phyloP scores from a whole-genome alignment of 495 filamentous ascomycete species.

The Neurospora sp. region DNA sequence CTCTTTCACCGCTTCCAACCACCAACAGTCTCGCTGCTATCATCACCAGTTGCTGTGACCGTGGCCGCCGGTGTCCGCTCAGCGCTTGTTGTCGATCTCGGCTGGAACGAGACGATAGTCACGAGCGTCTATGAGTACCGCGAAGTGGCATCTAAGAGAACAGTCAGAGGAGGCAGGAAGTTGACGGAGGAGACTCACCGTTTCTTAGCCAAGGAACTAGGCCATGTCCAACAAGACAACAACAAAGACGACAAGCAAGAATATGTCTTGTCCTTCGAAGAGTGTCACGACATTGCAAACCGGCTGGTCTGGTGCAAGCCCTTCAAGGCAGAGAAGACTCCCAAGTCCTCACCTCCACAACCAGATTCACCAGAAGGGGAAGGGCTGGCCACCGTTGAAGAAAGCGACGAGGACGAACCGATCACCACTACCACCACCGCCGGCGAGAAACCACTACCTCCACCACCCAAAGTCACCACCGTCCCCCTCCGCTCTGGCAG shows the following conservation, averaged over 20 bases:
- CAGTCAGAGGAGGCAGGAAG: conserved; percentile 60
- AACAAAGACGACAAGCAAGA: conserved; percentile 5
- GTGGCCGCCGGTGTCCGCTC: conserved; percentile 73
- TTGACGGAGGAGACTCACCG: conserved; percentile 59
- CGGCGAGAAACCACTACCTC: conserved; percentile 21
- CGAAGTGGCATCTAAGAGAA: conserved; percentile 57
- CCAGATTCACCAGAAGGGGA: conserved; percentile 8
- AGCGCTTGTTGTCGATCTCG: conserved; percentile 75
- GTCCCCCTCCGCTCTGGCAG: conserved; percentile 41
- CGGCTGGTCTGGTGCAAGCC: conserved; percentile 69
- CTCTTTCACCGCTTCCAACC: conserved; percentile 72
- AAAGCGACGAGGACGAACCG: conserved; percentile 37
- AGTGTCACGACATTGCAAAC: conserved; percentile 64
- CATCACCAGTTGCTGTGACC: conserved; percentile 58
- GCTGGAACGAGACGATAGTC: conserved; percentile 79
- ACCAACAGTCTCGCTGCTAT: conserved; percentile 72
- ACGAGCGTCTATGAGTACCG: conserved; percentile 83
- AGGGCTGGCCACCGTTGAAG: conserved; percentile 36
- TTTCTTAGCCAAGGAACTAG: conserved; percentile 39
- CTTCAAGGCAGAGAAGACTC: neutral
- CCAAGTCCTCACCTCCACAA: conserved; percentile 1
- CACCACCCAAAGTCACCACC: conserved; percentile 10
- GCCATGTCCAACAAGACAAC: conserved; percentile 4
- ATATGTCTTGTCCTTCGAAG: conserved; percentile 49
- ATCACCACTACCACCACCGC: neutral